Evolutionary conservation across 176 grass and related monocot species (phyloP), one percentile per base, ranked within the genome.

Genomic region (Phoenix roebelenii): DNA sequence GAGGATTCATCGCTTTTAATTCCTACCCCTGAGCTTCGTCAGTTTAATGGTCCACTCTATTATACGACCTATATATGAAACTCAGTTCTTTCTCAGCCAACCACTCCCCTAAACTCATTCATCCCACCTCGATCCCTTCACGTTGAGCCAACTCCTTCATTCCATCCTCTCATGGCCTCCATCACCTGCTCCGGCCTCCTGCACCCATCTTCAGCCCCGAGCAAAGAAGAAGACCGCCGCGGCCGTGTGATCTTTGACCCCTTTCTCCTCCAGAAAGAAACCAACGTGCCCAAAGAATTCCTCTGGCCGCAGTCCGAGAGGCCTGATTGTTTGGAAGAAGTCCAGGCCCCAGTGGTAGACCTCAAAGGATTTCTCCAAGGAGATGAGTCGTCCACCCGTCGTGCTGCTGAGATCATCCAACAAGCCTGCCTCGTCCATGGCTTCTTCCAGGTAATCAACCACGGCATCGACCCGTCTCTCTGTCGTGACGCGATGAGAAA

Each of bases 381-480:
- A 24, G 35, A 24, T 59, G 57, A 51, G 32, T 67, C 23, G 7
- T 75, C 51, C 62, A 65, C 77, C 50, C 49, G 68, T 19, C 67
- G 29, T 3, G 66, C 86, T 0, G 70, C 60, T 4, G 48, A 71
- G 0, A 26, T 49, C 17, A 66, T 89, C 1, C 50, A 70, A 19
- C 28, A 7, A 0, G 90, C 85, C 55, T 86, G 85, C 79, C 19
- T 39, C 23, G 74, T 53, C 53, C 85, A 95, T 60, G 85, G 90
- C 16, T 72, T 95, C 52, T 95, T 95, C 76, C 82, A 83, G 25
- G 76, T 95, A 49, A 51, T 60, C 30, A 87, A 84, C 58, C 82
- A 95, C 71, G 82, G 85, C 50, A 26, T 95, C 52, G 48, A 72
- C 28, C 60, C 67, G 0, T 19, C 49, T 1, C 61, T 95, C 18